Evolutionary conservation across 805 yeast species (phyloP).

Genomic region (Myxozyma sirexii): DNA sequence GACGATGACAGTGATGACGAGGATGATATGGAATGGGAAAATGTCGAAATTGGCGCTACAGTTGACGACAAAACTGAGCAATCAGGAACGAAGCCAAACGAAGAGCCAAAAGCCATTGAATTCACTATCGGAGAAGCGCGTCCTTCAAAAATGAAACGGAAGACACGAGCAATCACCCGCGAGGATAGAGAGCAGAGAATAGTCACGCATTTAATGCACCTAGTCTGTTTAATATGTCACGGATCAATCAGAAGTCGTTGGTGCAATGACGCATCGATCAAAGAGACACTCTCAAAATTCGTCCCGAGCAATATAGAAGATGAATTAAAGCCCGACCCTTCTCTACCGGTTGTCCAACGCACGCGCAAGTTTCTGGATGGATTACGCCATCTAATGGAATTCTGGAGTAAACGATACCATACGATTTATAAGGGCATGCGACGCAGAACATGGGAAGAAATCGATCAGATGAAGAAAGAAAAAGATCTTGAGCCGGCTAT

Average conservation of each 20-base stretch:
- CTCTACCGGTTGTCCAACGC: constrained; percentile 47
- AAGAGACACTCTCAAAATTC: constrained; percentile 45
- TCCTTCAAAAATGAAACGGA: background rate
- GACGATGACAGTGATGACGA: constrained; percentile 4
- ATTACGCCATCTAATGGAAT: constrained; percentile 62
- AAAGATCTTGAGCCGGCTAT: constrained; percentile 25
- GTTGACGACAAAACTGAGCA: background rate
- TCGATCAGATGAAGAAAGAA: constrained; percentile 39
- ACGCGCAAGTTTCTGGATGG: constrained; percentile 78
- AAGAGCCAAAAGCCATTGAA: constrained; percentile 24
- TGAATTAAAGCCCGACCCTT: constrained; percentile 54
- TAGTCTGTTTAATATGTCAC: constrained; percentile 65
- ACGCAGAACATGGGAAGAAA: constrained; percentile 55
- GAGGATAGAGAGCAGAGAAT: constrained; percentile 47
- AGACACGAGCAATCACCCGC: constrained; percentile 12
- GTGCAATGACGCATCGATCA: constrained; percentile 54
- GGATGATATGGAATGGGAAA: constrained; percentile 29
- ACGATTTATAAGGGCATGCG: constrained; percentile 48
- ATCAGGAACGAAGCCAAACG: background rate
- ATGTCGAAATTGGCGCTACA: constrained; percentile 23
- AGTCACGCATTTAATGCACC: constrained; percentile 58
- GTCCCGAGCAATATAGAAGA: constrained; percentile 53
- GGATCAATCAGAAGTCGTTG: constrained; percentile 72
- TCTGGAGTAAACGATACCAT: constrained; percentile 61
- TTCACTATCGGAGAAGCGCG: constrained; percentile 20